phyloP scores from a whole-genome alignment of 2,329 filamentous ascomycete species.

The Exophiala xenobiotica region DNA sequence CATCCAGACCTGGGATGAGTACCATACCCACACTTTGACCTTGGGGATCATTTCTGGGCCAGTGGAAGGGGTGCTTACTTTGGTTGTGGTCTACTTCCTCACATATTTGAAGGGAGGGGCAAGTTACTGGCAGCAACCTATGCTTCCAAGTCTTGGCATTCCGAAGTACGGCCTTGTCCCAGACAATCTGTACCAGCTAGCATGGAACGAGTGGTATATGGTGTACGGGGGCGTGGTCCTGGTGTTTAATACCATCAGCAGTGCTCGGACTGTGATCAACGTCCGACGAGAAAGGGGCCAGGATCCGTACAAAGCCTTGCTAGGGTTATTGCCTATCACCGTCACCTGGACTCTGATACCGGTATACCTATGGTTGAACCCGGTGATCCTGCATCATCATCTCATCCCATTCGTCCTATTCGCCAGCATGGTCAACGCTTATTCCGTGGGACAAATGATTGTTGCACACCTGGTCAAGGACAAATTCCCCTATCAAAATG shows the following conservation, averaged over 20 bases:
- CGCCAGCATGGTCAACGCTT: slow-evolving; percentile 86
- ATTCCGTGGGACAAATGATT: slow-evolving; percentile 94
- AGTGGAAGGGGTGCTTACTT: slow-evolving; percentile 86
- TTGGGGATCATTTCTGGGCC: slow-evolving; percentile 90
- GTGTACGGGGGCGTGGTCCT: slow-evolving; percentile 79
- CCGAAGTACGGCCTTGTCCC: slow-evolving; percentile 65
- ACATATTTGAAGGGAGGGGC: slow-evolving; percentile 84
- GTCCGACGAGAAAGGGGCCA: slow-evolving; percentile 71
- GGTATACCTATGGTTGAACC: slow-evolving; percentile 80
- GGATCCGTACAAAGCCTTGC: slow-evolving; percentile 65
- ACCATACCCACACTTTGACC: slow-evolving; percentile 94
- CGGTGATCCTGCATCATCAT: slow-evolving; percentile 75
- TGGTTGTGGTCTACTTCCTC: slow-evolving; percentile 76
- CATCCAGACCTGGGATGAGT: slow-evolving; percentile 98
- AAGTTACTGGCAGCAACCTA: slow-evolving; percentile 87
- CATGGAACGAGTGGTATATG: slow-evolving; percentile 92
- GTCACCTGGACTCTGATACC: slow-evolving; percentile 73
- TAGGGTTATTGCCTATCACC: slow-evolving; percentile 81
- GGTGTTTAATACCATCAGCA: slow-evolving; percentile 74
- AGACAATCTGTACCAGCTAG: slow-evolving; percentile 68
- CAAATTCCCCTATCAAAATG: slow-evolving; percentile 86
- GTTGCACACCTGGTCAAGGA: slow-evolving; percentile 87
- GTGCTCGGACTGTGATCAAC: slow-evolving; percentile 77
- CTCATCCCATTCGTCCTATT: slow-evolving; percentile 88
- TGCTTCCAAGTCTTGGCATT: slow-evolving; percentile 71